Evolutionary conservation across 2,329 filamentous ascomycete genomes (phyloP), one percentile per base, ranked within the genome.

Genomic region (Microdochium bolleyi): DNA sequence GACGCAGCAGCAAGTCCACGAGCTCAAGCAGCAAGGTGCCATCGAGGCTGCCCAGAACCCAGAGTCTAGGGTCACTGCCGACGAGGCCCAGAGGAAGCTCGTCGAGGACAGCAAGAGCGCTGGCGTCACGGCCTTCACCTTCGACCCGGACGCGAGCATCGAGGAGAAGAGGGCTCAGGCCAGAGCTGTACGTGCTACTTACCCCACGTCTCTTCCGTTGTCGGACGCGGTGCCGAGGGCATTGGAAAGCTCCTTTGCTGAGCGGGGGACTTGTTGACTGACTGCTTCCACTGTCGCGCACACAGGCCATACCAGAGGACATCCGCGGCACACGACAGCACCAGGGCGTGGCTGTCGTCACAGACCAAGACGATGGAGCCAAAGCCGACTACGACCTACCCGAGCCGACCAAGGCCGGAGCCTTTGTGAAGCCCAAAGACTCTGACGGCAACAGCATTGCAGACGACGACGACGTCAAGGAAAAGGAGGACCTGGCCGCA

Each of bases 131-230:
- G 92, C 90, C 57, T 94, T 88, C 67, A 82, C 85, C 56, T 99
- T 97, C 72, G 81, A 99, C 65, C 90, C 94, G 1, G 73, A 96
- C 74, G 92, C 91, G 44, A 85, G 79, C 46, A 79, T 87, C 1
- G 89, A 91, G 67, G 79, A 95, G 69, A 99, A 99, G 75, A 85
- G 81, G 56, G 86, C 86, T 30, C 88, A 92, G 66, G 85, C 87
- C 22, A 77, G 80, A 77, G 81, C 85, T 65, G 90, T 95, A 78
- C 62, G 86, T 77, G 46, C 49, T 46, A 55, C 46, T 46, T 7
- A 7, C 10, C 19, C 19, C n/a, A n/a, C n/a, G n/a, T n/a, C n/a
- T n/a, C n/a, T n/a, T n/a, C n/a, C n/a, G n/a, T n/a, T n/a, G n/a
- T n/a, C n/a, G n/a, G n/a, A n/a, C n/a, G n/a, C n/a, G n/a, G n/a